A percentile compares a stretch with the other conserved stretches of the same genome.
phyloP scores from a whole-genome alignment of 2,329 filamentous ascomycete genomes.

The Talaromyces sp. region DNA sequence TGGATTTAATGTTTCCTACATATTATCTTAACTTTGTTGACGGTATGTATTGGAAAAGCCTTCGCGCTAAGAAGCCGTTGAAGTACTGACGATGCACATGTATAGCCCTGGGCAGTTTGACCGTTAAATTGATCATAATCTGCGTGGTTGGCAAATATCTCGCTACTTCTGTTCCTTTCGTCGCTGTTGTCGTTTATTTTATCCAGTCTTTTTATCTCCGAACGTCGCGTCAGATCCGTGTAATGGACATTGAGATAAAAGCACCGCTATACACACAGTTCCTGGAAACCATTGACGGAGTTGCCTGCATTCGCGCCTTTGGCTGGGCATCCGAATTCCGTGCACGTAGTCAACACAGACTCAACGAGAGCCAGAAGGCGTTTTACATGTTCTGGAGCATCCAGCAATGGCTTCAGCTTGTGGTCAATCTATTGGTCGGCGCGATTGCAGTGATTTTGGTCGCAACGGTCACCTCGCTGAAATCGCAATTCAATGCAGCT shows the following conservation, averaged over 20 bases:
- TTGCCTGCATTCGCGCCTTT: conserved; percentile 53
- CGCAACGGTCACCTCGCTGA: conserved; percentile 41
- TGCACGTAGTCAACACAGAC: conserved; percentile 41
- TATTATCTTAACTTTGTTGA: conserved; percentile 8
- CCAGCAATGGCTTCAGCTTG: conserved; percentile 53
- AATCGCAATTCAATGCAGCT: conserved; percentile 41
- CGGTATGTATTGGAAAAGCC: not conserved
- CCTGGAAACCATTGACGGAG: conserved; percentile 50
- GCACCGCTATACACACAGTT: conserved; percentile 55
- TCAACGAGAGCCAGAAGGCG: conserved; percentile 52
- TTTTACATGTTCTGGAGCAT: conserved; percentile 54
- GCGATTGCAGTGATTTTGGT: conserved; percentile 46
- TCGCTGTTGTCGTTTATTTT: conserved; percentile 43
- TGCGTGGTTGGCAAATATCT: conserved; percentile 44
- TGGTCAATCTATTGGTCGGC: conserved; percentile 47
- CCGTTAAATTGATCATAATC: conserved; percentile 47
- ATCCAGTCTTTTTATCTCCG: conserved; percentile 56
- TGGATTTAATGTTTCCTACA: conserved; percentile 40
- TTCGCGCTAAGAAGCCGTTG: not conserved
- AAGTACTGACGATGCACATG: not conserved
- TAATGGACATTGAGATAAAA: conserved; percentile 59
- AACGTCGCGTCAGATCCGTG: conserved; percentile 56
- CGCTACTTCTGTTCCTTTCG: conserved; percentile 46
- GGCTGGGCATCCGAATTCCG: conserved; percentile 43
- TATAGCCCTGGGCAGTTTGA: conserved; percentile 15